Base-by-base conservation (phyloP, 2,329 filamentous ascomycete species). In the Arthrobotrys conoides region DNA sequence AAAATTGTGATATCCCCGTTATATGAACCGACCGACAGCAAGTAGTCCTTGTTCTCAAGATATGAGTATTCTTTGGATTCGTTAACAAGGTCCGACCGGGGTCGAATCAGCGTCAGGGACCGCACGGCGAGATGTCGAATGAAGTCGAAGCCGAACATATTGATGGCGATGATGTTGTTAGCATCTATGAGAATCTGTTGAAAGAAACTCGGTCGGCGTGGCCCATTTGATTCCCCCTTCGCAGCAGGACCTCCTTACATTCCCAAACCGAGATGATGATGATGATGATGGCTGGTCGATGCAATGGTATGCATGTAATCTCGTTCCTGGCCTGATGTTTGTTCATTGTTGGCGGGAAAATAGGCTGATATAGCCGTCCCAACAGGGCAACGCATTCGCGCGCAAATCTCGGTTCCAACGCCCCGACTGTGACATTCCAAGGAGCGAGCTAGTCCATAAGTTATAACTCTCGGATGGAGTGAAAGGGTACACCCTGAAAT, bases 1-100 rank as follows among this genome's bases (percentile, higher is more conserved):
- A 78, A 20, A 30, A 78, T 72, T 12, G 68, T 38, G 12, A 78
- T 78, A 57, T 72, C 63, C 8, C 75, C 75, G 12, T 61, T 66
- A 30, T 72, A 68, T 6, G 68, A 48, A 20, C 75, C 75, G 20
- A 78, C 68, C 2, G 75, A 78, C 16, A 78, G 64, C 12, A 78
- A 20, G 10, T 44, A 33, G 38, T 63, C 55, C 4, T 20, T 59
- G 8, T 71, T 48, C n/a, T 63, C 49, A 27, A 24, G 38, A 3
- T 65, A 51, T 14, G 51, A 14, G 20, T 66, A 57, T 16, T 44
- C 27, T 16, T 41, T 24, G 1, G 63, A 24, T 30, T 65, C 46
- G 33, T 30, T 16, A 10, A 59, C 27, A n/a, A 46, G 48, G 18
- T 64, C 38, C n/a, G 46, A 33, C n/a, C 18, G 51, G 10, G 53